Conservation (phyloP, 2,329 filamentous ascomycete genomes). For the Cladosporium sphaerospermum region DNA sequence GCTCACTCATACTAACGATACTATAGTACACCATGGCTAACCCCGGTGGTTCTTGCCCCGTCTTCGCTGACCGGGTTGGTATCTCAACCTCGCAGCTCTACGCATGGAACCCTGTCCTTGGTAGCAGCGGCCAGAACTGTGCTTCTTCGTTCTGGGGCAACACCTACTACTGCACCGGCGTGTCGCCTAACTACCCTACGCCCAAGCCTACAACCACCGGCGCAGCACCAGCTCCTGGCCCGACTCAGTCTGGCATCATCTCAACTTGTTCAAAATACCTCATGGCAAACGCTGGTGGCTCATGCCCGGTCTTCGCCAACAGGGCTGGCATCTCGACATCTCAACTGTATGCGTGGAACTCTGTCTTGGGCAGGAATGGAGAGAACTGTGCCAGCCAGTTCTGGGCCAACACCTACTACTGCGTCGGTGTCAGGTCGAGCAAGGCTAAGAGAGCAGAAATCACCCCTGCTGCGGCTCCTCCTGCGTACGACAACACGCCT, state of each 20-base stretch:
- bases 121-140: slow-evolving; percentile 14
- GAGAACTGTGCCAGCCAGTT: slow-evolving; percentile 15
- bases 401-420: slow-evolving; percentile 16
- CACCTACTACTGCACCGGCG: slow-evolving; percentile 15
- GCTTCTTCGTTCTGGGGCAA: slow-evolving; percentile 13
- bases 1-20: neutral
- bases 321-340: slow-evolving; percentile 20
- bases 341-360: slow-evolving; percentile 29
- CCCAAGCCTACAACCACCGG: slow-evolving; percentile 11
- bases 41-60: slow-evolving; percentile 2
- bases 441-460: slow-evolving; percentile 6
- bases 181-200: slow-evolving; percentile 4
- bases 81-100: slow-evolving; percentile 10
- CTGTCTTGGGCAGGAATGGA: slow-evolving; percentile 20
- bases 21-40: slow-evolving; percentile 1
- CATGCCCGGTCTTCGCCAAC: slow-evolving; percentile 23
- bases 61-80: slow-evolving; percentile 3
- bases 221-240: slow-evolving; percentile 16
- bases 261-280: slow-evolving; percentile 25
- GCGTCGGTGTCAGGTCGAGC: slow-evolving; percentile 14
- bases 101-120: slow-evolving; percentile 15
- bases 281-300: slow-evolving; percentile 20
- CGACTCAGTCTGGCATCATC: slow-evolving; percentile 25
- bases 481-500: neutral
- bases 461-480: neutral